These are phyloP conservation scores for Eucalyptus sp. DNA, from an alignment of 345 rosid species.

Conservation along the genomic window DNA sequence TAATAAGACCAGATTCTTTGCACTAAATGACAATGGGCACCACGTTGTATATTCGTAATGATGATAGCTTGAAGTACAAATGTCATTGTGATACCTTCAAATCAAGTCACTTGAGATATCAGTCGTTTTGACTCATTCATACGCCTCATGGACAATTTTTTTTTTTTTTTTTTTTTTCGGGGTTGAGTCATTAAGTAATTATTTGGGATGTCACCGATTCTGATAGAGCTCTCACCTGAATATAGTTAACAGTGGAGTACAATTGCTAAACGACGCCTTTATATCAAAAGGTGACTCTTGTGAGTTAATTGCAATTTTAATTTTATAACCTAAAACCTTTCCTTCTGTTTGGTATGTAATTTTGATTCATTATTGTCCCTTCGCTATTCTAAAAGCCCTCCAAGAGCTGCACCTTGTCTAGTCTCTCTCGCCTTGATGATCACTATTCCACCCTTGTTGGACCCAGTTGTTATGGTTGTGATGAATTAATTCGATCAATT, in stretches of 20 bases:
- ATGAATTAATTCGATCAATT: background rate
- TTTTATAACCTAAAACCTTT: background rate
- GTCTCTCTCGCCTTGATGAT: background rate
- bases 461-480: background rate
- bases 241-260: background rate
- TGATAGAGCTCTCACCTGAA: background rate
- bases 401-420: background rate
- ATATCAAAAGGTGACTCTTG: background rate
- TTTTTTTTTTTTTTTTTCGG: background rate
- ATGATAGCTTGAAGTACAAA: background rate
- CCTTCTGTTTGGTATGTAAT: background rate
- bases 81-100: background rate
- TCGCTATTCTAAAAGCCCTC: background rate
- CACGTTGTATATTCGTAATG: background rate
- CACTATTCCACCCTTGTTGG: background rate
- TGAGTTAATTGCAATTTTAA: background rate
- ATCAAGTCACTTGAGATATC: background rate
- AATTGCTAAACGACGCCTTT: background rate
- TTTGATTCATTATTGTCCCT: background rate
- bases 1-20: background rate
- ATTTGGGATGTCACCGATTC: fast-evolving
- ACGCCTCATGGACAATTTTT: background rate
- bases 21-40: background rate
- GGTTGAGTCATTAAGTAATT: background rate
- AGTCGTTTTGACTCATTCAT: background rate